Evolutionary conservation across 441 rosid species (phyloP).

Genomic region (Bruguiera hainesii): DNA sequence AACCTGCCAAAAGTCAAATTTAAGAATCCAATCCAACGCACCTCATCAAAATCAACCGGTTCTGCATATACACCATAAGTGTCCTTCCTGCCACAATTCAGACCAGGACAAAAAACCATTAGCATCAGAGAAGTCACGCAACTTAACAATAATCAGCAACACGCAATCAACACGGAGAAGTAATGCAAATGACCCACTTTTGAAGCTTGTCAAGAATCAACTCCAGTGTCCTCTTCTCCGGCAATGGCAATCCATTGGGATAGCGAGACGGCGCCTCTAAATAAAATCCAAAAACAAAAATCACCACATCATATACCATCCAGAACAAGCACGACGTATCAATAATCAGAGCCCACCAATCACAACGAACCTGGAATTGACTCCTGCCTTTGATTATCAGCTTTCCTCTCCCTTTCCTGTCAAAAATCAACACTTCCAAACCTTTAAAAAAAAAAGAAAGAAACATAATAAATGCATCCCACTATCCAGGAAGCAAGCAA

Average conservation of each 20-base stretch:
- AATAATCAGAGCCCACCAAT: constrained; percentile 18
- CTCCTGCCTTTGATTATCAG: constrained; percentile 31
- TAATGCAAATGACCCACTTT: constrained; percentile 44
- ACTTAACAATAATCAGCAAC: constrained; percentile 20
- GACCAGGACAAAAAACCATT: constrained; percentile 10
- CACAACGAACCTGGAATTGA: constrained; percentile 53
- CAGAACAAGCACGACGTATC: background rate
- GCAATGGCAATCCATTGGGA: constrained; percentile 47
- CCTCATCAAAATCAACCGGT: constrained; percentile 64
- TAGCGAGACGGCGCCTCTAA: constrained; percentile 47
- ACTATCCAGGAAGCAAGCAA: constrained; percentile 12
- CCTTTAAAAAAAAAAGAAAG: constrained; percentile 10
- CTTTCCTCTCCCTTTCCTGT: constrained; percentile 59
- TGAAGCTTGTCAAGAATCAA: constrained; percentile 90
- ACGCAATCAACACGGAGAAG: background rate
- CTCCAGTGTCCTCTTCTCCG: constrained; percentile 71
- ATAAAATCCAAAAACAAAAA: constrained; percentile 20
- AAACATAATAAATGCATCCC: background rate
- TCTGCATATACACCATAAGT: constrained; percentile 78
- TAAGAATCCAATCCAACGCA: constrained; percentile 37
- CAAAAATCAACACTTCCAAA: constrained; percentile 25
- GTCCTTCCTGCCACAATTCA: constrained; percentile 62
- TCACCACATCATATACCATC: constrained; percentile 13
- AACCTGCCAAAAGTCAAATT: constrained; percentile 18
- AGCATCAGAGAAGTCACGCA: constrained; percentile 2